Evolutionary conservation across 768 basidiomycete genomes (phyloP).

Genomic region (Crassisporium funariophilum): DNA sequence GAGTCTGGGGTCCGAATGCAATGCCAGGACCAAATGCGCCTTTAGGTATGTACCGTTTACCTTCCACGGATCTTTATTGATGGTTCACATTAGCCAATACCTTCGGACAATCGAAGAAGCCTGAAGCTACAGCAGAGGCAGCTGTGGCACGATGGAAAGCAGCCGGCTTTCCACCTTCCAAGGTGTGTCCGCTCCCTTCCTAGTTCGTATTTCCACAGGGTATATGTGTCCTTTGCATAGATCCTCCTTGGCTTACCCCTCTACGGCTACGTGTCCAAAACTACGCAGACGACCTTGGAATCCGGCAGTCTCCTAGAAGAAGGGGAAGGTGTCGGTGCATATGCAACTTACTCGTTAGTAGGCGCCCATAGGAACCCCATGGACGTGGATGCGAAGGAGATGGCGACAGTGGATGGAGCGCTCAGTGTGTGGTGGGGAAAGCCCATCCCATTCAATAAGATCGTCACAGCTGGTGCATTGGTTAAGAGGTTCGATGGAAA

Average conservation of each 20-base stretch:
- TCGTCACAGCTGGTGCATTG: conserved; percentile 45
- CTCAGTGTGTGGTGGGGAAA: conserved; percentile 42
- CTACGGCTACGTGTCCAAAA: conserved; percentile 62
- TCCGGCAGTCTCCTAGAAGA: too few species aligned
- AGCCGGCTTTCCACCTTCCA: conserved; percentile 62
- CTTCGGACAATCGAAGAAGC: conserved; percentile 57
- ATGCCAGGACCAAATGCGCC: conserved; percentile 77
- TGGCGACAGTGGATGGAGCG: background rate
- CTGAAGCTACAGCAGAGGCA: conserved; percentile 61
- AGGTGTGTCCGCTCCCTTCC: conserved; percentile 45
- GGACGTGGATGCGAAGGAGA: background rate
- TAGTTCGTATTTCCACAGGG: conserved; percentile 21
- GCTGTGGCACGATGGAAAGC: conserved; percentile 60
- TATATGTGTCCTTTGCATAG: conserved; percentile 12
- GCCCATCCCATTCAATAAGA: conserved; percentile 47
- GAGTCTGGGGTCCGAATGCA: conserved; percentile 60
- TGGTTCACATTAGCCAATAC: conserved; percentile 35
- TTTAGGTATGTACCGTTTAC: conserved; percentile 35
- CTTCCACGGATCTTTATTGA: background rate
- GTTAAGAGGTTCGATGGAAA: conserved; percentile 42
- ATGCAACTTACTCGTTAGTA: conserved; percentile 1
- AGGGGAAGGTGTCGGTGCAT: background rate
- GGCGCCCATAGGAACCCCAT: background rate
- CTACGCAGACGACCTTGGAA: conserved; percentile 38
- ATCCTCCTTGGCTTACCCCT: conserved; percentile 65